phyloP scores from a whole-genome alignment of 2,329 filamentous ascomycete species.

The Epichloe amarillans region DNA sequence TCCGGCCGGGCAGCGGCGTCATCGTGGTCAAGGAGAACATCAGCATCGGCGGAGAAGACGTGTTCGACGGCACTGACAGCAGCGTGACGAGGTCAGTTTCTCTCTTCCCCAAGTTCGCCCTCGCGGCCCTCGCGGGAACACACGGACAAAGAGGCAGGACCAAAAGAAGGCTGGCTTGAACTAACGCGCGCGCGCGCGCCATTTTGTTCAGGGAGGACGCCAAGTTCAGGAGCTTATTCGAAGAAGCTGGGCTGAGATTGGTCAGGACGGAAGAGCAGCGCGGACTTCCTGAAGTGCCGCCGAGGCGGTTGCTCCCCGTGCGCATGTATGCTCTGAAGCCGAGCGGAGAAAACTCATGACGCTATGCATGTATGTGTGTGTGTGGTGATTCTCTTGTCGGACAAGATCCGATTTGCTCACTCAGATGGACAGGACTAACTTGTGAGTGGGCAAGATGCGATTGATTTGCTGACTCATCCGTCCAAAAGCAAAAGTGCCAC shows the following conservation, averaged over 20 bases:
- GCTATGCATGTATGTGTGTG: too few relatives aligned
- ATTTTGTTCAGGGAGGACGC: conserved; percentile 42
- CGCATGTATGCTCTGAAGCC: conserved; percentile 65
- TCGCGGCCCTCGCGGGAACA: too few relatives aligned
- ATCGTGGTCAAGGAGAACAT: conserved; percentile 54
- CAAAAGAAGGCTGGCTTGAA: too few relatives aligned
- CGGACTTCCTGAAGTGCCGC: conserved; percentile 48
- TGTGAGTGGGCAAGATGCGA: too few relatives aligned
- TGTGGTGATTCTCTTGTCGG: too few relatives aligned
- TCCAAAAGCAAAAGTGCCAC: too few relatives aligned
- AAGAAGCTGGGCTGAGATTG: conserved; percentile 53
- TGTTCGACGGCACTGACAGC: conserved; percentile 64
- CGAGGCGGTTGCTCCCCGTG: conserved; percentile 48
- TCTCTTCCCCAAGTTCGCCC: too few relatives aligned
- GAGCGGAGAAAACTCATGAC: too few relatives aligned
- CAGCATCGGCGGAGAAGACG: conserved; percentile 41
- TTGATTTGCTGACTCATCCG: too few relatives aligned
- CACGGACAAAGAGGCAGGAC: too few relatives aligned
- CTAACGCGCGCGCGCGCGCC: neutral
- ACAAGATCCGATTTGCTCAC: too few relatives aligned
- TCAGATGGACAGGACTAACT: too few relatives aligned
- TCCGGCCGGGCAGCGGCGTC: conserved; percentile 18
- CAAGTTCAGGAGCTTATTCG: conserved; percentile 59
- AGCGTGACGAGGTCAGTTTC: conserved; percentile 53
- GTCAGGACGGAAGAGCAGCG: conserved; percentile 58